phyloP scores from a whole-genome alignment of 2,329 filamentous ascomycete genomes.

The Sporothrix inflata region DNA sequence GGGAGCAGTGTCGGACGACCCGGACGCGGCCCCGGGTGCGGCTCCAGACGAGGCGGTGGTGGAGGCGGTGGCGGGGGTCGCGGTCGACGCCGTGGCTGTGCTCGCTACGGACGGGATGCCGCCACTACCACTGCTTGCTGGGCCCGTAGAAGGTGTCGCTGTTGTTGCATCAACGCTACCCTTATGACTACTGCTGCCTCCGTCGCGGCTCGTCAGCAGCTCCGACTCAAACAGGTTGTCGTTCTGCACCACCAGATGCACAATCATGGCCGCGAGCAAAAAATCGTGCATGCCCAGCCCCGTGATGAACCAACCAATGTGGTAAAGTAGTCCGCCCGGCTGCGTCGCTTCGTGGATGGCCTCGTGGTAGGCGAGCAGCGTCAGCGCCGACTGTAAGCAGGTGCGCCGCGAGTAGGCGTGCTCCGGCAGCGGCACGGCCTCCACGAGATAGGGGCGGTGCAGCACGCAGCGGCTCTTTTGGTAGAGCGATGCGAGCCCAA shows the following conservation, averaged over 20 bases:
- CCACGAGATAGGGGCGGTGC: constrained; percentile 57
- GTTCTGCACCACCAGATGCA: constrained; percentile 57
- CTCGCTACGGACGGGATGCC: neutral
- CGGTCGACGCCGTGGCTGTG: constrained; percentile 39
- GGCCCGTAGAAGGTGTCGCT: constrained; percentile 34
- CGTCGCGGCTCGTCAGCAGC: constrained; percentile 24
- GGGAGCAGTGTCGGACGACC: constrained; percentile 40
- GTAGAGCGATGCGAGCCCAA: constrained; percentile 56
- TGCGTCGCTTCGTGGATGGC: constrained; percentile 53
- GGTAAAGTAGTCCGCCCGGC: constrained; percentile 57
- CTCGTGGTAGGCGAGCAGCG: constrained; percentile 53
- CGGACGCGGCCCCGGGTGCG: constrained; percentile 35
- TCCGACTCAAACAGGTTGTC: constrained; percentile 37
- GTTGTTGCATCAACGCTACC: constrained; percentile 40
- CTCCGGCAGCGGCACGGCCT: constrained; percentile 46
- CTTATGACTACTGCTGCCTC: constrained; percentile 37
- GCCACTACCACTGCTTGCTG: constrained; percentile 38
- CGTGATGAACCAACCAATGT: constrained; percentile 60
- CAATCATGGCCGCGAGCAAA: constrained; percentile 62
- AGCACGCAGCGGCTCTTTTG: constrained; percentile 60
- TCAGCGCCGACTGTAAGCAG: constrained; percentile 55
- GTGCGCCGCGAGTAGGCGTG: constrained; percentile 57
- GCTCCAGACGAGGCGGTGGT: neutral
- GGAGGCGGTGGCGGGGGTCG: neutral
- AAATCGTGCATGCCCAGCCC: constrained; percentile 64